A percentile compares a stretch with the other conserved stretches of the same genome.
phyloP scores from a whole-genome alignment of 2,329 filamentous ascomycete genomes.

The Trichoderma brevicompactum region DNA sequence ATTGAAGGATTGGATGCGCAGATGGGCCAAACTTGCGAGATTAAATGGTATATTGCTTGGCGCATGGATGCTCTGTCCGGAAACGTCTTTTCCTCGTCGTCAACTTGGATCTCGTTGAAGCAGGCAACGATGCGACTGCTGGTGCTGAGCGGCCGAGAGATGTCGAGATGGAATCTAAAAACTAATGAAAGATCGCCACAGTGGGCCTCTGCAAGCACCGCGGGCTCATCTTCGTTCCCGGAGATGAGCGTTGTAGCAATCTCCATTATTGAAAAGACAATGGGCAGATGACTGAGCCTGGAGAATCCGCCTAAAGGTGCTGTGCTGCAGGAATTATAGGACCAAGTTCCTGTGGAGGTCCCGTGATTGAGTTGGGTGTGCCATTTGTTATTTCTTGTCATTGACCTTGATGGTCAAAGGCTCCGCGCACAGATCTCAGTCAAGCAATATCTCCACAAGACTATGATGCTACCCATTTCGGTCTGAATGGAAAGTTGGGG shows the following conservation, averaged over 20 bases:
- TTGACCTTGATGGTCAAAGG: too few relatives aligned
- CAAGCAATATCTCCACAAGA: too few relatives aligned
- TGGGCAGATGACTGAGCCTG: too few relatives aligned
- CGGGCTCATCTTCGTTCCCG: background rate
- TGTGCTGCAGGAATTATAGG: too few relatives aligned
- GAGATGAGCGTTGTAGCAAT: background rate
- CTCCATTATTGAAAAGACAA: background rate
- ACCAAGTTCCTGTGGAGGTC: too few relatives aligned
- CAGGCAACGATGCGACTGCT: background rate
- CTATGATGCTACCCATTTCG: too few relatives aligned
- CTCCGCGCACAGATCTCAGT: too few relatives aligned
- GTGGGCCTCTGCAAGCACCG: background rate
- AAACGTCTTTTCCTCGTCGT: background rate
- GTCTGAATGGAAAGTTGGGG: too few relatives aligned
- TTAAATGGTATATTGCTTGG: background rate
- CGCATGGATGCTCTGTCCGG: background rate
- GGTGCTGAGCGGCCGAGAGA: constrained; percentile 1
- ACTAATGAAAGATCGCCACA: background rate
- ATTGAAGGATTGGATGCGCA: background rate
- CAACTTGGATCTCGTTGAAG: background rate
- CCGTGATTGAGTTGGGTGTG: too few relatives aligned
- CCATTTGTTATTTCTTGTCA: too few relatives aligned
- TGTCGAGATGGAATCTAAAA: background rate
- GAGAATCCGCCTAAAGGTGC: too few relatives aligned
- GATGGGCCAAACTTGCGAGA: background rate